These are phyloP conservation scores for Guyanaporus albipodus DNA, from an alignment of 768 basidiomycete species.

Conservation along the genomic window DNA sequence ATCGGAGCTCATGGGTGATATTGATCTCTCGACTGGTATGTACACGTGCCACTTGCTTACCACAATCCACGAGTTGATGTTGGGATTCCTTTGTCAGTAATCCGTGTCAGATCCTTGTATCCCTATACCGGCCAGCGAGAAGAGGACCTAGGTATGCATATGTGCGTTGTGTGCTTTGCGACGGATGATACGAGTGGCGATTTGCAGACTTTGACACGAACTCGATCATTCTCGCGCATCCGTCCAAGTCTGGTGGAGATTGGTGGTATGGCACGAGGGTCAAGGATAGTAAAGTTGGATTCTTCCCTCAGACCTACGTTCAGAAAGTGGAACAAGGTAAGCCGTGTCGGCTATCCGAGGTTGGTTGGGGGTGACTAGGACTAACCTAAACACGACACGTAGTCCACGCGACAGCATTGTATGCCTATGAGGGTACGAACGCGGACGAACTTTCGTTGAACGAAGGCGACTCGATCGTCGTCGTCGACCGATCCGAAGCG, in stretches of 20 bases:
- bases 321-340: slow-evolving; percentile 63
- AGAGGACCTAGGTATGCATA: slow-evolving; percentile 78
- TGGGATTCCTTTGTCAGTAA: slow-evolving; percentile 41
- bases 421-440: slow-evolving; percentile 65
- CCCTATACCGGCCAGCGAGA: slow-evolving; percentile 80
- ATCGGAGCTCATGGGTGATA: slow-evolving; percentile 62
- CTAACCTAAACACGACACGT: slow-evolving; percentile 11
- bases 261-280: slow-evolving; percentile 90
- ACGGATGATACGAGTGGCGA: not conserved
- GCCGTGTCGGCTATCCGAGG: not conserved
- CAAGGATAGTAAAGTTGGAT: slow-evolving; percentile 65
- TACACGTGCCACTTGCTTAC: not conserved
- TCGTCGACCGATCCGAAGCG: slow-evolving; percentile 78
- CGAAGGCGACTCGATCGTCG: slow-evolving; percentile 72
- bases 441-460: slow-evolving; percentile 82
- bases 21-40: slow-evolving; percentile 63
- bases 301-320: slow-evolving; percentile 90
- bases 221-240: slow-evolving; percentile 71
- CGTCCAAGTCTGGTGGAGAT: slow-evolving; percentile 79
- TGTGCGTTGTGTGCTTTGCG: not conserved
- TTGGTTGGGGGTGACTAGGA: not conserved
- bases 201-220: slow-evolving; percentile 75
- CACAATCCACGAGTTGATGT: slow-evolving; percentile 1
- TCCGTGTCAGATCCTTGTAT: slow-evolving; percentile 78
- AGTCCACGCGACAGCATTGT: slow-evolving; percentile 77